These are phyloP conservation scores for Apiospora rasikravindrae DNA, from an alignment of 2,329 filamentous ascomycete genomes.

Conservation along the genomic window DNA sequence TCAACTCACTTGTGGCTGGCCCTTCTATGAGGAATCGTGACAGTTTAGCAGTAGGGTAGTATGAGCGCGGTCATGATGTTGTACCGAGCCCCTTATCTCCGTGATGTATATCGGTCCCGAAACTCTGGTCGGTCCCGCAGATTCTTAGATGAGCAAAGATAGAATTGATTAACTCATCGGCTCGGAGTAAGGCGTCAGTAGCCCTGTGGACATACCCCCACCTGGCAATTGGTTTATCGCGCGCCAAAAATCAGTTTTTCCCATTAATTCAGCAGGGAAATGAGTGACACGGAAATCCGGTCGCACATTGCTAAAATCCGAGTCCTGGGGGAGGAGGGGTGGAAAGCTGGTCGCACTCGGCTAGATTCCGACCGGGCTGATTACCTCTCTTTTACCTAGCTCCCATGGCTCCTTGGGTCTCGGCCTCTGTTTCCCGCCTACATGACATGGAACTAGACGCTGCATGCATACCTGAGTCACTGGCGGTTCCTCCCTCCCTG, in stretches of 20 bases:
- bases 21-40: neutral
- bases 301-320: slow-evolving; percentile 16
- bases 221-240: neutral
- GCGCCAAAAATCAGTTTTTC: neutral
- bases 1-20: neutral
- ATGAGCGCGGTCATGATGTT: neutral
- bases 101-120: neutral
- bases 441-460: neutral
- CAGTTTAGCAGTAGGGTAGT: neutral
- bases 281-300: neutral
- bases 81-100: neutral
- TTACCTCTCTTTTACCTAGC: neutral
- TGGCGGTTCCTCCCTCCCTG: neutral
- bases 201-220: neutral
- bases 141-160: neutral
- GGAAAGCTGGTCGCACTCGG: slow-evolving; percentile 4
- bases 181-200: neutral
- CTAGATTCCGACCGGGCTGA: slow-evolving; percentile 11
- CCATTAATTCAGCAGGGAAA: neutral
- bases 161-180: neutral
- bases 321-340: neutral
- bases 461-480: neutral
- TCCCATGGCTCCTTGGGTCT: neutral
- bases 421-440: neutral
- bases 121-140: neutral